Base-by-base conservation (phyloP, 2,329 filamentous ascomycete species). In the Simplicillium sp. region DNA sequence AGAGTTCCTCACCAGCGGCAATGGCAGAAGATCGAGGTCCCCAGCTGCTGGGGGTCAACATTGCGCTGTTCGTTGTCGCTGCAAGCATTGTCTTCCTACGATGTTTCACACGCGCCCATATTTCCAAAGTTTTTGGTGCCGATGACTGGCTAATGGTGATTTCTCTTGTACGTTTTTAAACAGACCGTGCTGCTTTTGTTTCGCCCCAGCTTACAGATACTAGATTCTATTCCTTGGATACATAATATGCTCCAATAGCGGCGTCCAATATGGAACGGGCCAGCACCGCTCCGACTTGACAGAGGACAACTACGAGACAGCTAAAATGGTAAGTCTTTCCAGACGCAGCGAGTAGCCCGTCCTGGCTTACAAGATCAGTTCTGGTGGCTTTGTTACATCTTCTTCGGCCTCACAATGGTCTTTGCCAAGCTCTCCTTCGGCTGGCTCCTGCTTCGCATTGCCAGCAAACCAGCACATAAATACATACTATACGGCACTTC, bases 101-200 rank as follows among this genome's bases (percentile, higher is more conserved):
- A 45, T 52, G 50, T 15, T 63, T 57, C 46, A 58, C 62, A 12
- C 56, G 61, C 6, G 40, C 46, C 4, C 45, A 48, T 20, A 48
- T 64, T 35, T 53, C 62, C 28, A 57, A 53, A 36, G 54, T 53
- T 2, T 64, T 63, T 37, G 59, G 60, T 0, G 36, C 44, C 3
- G 61, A 64, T 33, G 61, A 64, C 49, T 62, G 54, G 54, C 42
- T 61, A 9, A 65, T 65, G 62, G 38, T 52, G 2, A 15, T 47
- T 17, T 59, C 60, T 7, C 48, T 51, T 41, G 57, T 60, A 52
- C 17, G 47, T 15, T 34, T 14, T 12, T 6, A 13, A 7, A 6
- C 13, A 13, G n/a, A n/a, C 15, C 6, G 5, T n/a, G 4, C 12
- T 33, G 6, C 31, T 33, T 13, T 11, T 33, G 6, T 13, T 33